Base-by-base conservation (phyloP, 2,329 filamentous ascomycete species). In the Diaporthe velutina region DNA sequence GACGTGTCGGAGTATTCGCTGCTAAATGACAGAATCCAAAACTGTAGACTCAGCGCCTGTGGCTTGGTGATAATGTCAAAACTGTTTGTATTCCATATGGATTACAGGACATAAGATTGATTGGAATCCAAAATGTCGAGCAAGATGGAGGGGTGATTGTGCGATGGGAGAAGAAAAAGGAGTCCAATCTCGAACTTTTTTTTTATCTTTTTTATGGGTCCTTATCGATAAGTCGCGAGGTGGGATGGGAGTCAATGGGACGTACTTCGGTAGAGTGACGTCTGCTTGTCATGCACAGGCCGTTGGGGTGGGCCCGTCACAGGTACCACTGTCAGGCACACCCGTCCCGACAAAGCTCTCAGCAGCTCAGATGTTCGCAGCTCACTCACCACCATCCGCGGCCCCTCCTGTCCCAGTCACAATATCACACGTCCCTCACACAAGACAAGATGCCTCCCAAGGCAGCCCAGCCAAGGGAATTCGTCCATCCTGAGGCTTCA, bases 401-500 rank as follows among this genome's bases (percentile, higher is more conserved):
- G 38, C 40, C n/a, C 54, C 33, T 42, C 58, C n/a, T 45, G 22
- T 30, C 38, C 45, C 33, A 42, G 45, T 22, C 52, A 38, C 22
- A 33, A 40, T 66, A 45, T 22, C 25, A 35, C 35, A n/a, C n/a
- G n/a, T 54, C 17, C 19, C 40, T 60, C 61, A 38, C 40, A 54
- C 71, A 72, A 70, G 70, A 76, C 76, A 83, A 76, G 77, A 88
- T 88, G 85, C 82, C 86, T 78, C 82, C 86, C 52, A 81, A 80
- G 73, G 78, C 80, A 40, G 75, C 79, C 30, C 77, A 80, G 35
- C 79, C 79, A 67, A 78, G 77, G 73, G 82, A 85, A 64, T 89
- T 86, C 75, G 84, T 87, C 73, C 88, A 90, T 78, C 88, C 88
- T 0, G 79, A 81, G 28, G 87, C 88, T 17, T 82, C 83, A 28